Base-by-base conservation (phyloP, 1,139 yeast species). In the Yamadazyma friedrichii region DNA sequence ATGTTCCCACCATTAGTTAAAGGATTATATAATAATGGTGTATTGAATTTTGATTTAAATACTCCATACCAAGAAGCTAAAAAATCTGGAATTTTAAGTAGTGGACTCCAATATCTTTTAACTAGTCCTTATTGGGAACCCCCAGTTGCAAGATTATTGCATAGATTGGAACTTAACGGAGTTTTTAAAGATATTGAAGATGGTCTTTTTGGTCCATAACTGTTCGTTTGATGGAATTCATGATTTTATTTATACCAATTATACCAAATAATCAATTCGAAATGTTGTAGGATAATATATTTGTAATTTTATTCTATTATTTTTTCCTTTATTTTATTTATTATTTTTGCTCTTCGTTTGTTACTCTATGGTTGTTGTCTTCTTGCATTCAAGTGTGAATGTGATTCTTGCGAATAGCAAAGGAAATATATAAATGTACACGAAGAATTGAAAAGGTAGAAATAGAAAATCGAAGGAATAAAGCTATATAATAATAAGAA, bases 21-120 rank as follows among this genome's bases (percentile, higher is more conserved):
- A 12, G 59, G 59, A 27, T 49, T 70, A 16, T 69, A 70, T 48
- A 48, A 62, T 20, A 55, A 59, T 27, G 75, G 74, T 3, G 67
- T 57, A 1, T 59, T 70, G 35, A 51, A 54, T 22, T 40, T 67
- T 32, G 68, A 67, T 43, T 32, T 61, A 15, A 52, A 58, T 39
- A 39, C 46, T 2, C 50, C 51, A 42, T 65, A 46, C 42, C 48
- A 44, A 4, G 32, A 54, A 15, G 58, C 59, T 17, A 70, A 68
- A 47, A 55, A 59, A 38, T 37, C 48, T 4, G 53, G 55, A 2
- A 12, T 46, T 1, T 48, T 70, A 39, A 47, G 63, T 15, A 51
- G 61, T 37, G 51, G 49, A 0, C 45, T 64, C 6, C 64, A 70
- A 45, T 35, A 17, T 6, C 39, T 56, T 6, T 58, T 72, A 36